These are phyloP conservation scores for Plantago major DNA, from an alignment of 257 asterid species.

Conservation along the genomic window DNA sequence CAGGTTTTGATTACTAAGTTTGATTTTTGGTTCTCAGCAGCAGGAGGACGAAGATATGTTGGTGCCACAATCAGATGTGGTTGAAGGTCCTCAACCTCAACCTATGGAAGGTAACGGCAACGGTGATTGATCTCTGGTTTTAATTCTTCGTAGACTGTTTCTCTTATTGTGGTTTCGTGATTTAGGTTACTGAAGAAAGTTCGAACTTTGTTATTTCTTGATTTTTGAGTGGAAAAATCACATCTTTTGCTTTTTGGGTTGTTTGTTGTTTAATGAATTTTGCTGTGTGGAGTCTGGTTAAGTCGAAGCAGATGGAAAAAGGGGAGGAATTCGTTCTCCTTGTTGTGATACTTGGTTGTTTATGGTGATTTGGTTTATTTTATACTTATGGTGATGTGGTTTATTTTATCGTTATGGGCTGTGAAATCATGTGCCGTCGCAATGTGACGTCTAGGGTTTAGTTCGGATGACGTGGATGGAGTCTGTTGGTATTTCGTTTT, in stretches of 20 bases:
- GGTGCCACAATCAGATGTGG: constrained; percentile 66
- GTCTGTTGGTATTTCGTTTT: not conserved
- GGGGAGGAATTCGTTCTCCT: not conserved
- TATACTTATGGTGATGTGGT: not conserved
- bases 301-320: not conserved
- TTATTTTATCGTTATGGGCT: not conserved
- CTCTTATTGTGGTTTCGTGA: not conserved
- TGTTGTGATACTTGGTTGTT: not conserved
- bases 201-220: not conserved
- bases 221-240: not conserved
- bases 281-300: not conserved
- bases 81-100: constrained; percentile 69
- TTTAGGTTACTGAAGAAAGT: not conserved
- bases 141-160: not conserved
- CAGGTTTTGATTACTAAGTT: constrained; percentile 18
- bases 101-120: constrained; percentile 53
- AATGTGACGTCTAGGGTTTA: not conserved
- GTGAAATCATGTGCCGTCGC: not conserved
- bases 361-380: not conserved
- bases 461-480: not conserved
- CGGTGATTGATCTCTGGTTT: not conserved
- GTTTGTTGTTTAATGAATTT: not conserved
- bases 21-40: constrained; percentile 31
- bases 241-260: not conserved
- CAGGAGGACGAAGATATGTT: constrained; percentile 84